These are phyloP conservation scores for Colletotrichum sublineola DNA, from an alignment of 2,329 filamentous ascomycete genomes.

Conservation along the genomic window DNA sequence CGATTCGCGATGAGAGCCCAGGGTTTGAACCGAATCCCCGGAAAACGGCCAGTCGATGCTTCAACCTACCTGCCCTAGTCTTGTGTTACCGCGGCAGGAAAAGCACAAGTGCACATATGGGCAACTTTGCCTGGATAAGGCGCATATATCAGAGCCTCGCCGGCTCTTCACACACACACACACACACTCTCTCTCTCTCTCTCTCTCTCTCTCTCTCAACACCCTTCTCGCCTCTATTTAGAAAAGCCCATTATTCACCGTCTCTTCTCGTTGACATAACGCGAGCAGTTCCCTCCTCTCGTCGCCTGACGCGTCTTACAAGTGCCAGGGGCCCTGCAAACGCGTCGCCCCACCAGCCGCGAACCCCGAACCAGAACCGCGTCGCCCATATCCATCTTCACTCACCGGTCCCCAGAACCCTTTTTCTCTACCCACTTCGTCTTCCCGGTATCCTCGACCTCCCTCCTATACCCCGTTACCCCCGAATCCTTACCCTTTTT, in stretches of 20 bases:
- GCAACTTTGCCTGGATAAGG: not conserved
- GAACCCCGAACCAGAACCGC: conserved; percentile 23
- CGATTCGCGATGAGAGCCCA: not conserved
- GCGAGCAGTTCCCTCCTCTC: not conserved
- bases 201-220: not conserved
- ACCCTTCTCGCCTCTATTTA: not conserved
- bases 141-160: not conserved
- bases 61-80: not conserved
- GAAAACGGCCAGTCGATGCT: not conserved
- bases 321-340: conserved; percentile 6
- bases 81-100: not conserved
- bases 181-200: not conserved
- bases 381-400: conserved; percentile 21
- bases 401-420: conserved; percentile 25
- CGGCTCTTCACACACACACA: not conserved
- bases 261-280: not conserved
- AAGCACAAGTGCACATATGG: not conserved
- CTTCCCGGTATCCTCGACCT: not conserved
- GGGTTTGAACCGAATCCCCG: not conserved
- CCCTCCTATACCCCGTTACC: not conserved
- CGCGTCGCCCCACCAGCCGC: conserved; percentile 33
- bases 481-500: not conserved
- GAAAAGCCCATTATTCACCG: not conserved
- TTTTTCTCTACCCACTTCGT: conserved; percentile 6
- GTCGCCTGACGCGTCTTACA: conserved; percentile 19